Percentiles rank a stretch among this genome's conserved stretches.
Evolutionary conservation across 2,329 filamentous ascomycete genomes (phyloP).

Genomic region (Curvularia lunata): DNA sequence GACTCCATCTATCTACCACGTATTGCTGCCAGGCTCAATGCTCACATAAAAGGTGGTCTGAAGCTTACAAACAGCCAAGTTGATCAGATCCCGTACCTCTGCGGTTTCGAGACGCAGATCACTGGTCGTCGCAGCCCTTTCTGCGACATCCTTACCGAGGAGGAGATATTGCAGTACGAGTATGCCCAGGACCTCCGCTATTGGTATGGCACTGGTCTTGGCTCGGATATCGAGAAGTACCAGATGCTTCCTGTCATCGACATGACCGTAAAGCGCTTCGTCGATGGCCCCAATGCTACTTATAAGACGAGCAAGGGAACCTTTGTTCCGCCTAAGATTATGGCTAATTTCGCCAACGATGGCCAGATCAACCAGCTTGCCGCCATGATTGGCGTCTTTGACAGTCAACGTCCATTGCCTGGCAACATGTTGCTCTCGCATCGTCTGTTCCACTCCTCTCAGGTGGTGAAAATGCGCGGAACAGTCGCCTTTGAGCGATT

Average conservation of each 20-base stretch:
- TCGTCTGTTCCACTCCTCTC: slow-evolving; percentile 62
- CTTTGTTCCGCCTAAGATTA: slow-evolving; percentile 62
- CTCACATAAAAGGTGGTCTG: slow-evolving; percentile 61
- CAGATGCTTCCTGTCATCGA: slow-evolving; percentile 69
- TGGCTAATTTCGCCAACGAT: slow-evolving; percentile 70
- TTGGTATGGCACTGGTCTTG: slow-evolving; percentile 69
- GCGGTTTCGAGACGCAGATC: slow-evolving; percentile 73
- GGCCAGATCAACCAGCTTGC: slow-evolving; percentile 69
- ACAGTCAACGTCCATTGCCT: slow-evolving; percentile 60
- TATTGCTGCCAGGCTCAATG: slow-evolving; percentile 62
- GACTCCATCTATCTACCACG: slow-evolving; percentile 60
- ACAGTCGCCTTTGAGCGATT: slow-evolving; percentile 70
- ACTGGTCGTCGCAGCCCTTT: slow-evolving; percentile 65
- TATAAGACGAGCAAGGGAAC: slow-evolving; percentile 57
- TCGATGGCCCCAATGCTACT: slow-evolving; percentile 57
- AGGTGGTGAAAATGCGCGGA: slow-evolving; percentile 68
- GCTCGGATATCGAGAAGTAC: slow-evolving; percentile 59
- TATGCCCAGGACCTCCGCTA: slow-evolving; percentile 73
- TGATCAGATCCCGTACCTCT: slow-evolving; percentile 69
- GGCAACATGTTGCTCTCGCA: slow-evolving; percentile 55
- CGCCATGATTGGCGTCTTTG: slow-evolving; percentile 66
- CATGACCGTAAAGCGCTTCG: slow-evolving; percentile 60
- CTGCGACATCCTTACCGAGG: slow-evolving; percentile 66
- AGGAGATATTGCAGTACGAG: slow-evolving; percentile 69
- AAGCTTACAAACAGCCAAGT: slow-evolving; percentile 62